Evolutionary conservation across 2,329 filamentous ascomycete genomes (phyloP), one percentile per base, ranked within the genome.

Genomic region (Aureobasidium subglaciale): DNA sequence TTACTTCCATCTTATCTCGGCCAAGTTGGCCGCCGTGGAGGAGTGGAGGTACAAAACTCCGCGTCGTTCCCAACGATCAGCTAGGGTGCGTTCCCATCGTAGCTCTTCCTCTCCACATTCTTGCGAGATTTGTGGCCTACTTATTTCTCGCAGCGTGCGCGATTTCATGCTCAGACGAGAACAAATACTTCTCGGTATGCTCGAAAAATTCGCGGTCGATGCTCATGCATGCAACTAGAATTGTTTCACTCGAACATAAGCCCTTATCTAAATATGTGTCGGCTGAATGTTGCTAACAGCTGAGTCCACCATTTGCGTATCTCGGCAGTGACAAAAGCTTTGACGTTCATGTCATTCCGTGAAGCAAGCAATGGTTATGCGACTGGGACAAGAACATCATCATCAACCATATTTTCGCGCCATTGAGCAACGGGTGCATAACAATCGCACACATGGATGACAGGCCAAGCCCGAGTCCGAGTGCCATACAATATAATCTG

Each of bases 391-490:
- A 42, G 42, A 35, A 50, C 32, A 50, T 22, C 20, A 41, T 53
- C 35, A 53, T 16, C 52, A 37, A 20, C 38, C 41, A 48, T 11
- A 9, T 30, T 22, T 45, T 29, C 32, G 11, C 41, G 35, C 30
- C 30, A 45, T 56, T 48, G 41, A 48, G 53, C 42, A 24, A 56
- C 29, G 29, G 22, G 27, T 3, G 35, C 18, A 41, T 32, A 22
- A 42, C 18, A 35, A n/a, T 25, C 5, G 34, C 25, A 16, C 16
- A 53, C 16, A 54, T 54, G 42, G 43, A 56, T 6, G 42, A 56
- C 13, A 32, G 35, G 2, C 54, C 54, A 8, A 56, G 54, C 20
- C 54, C 54, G 13, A 56, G 54, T 13, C 42, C 41, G 11, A 56
- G 54, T 49, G 54, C 54, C 7, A 38, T 48, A 3, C 41, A 48